Conservation (phyloP, 495 filamentous ascomycete species). For the Arthonia radiata region DNA sequence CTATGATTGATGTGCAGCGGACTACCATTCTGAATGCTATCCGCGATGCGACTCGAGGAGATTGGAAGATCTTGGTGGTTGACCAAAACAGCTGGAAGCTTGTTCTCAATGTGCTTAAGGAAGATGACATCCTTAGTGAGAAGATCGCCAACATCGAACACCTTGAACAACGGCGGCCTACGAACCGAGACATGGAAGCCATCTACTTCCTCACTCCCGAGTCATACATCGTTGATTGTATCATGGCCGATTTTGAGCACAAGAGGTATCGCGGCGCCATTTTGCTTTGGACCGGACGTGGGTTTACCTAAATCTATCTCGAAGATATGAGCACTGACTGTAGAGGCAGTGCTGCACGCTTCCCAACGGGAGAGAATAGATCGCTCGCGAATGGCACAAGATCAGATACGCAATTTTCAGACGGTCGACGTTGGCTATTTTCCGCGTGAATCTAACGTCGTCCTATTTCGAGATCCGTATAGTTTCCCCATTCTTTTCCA, state of each 20-base stretch:
- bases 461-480: conserved; percentile 82
- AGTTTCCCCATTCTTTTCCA: conserved; percentile 87
- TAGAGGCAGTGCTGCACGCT: conserved; percentile 23
- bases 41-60: conserved; percentile 28
- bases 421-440: conserved; percentile 68
- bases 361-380: conserved; percentile 30
- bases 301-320: conserved; percentile 9
- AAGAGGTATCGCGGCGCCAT: conserved; percentile 47
- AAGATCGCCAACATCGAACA: conserved; percentile 86
- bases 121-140: conserved; percentile 86
- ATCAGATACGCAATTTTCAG: conserved; percentile 45
- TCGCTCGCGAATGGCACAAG: conserved; percentile 31
- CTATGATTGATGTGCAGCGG: conserved; percentile 17
- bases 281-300: conserved; percentile 68
- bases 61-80: conserved; percentile 90
- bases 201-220: conserved; percentile 73
- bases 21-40: conserved; percentile 31
- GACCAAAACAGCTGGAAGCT: conserved; percentile 59
- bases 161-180: conserved; percentile 59
- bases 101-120: conserved; percentile 65
- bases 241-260: conserved; percentile 75
- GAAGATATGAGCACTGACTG: conserved; percentile 1
- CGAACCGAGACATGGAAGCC: conserved; percentile 74
- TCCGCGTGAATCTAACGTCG: conserved; percentile 70
- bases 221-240: conserved; percentile 70